These are phyloP conservation scores for Achaetomium macrosporum DNA, from an alignment of 2,329 filamentous ascomycete genomes.

Conservation along the genomic window DNA sequence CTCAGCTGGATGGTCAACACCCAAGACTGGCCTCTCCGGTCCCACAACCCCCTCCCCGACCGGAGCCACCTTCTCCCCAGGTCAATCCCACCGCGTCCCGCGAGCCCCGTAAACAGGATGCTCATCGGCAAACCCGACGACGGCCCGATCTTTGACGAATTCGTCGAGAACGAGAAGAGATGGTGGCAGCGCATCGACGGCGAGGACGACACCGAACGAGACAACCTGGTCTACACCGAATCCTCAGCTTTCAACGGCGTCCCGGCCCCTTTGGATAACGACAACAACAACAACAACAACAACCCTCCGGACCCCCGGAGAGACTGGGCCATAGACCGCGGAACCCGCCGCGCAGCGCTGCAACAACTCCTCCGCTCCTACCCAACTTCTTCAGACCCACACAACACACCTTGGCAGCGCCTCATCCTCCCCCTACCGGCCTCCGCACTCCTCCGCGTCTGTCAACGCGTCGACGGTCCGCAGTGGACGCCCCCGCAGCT, in stretches of 20 bases:
- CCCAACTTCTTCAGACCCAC: slow-evolving; percentile 34
- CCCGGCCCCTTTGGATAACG: too few species aligned
- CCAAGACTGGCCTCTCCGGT: slow-evolving; percentile 11
- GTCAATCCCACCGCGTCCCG: slow-evolving; percentile 22
- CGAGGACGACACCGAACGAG: not conserved
- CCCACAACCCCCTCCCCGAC: not conserved
- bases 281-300: not conserved
- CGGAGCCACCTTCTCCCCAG: slow-evolving; percentile 31
- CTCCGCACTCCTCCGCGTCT: slow-evolving; percentile 24
- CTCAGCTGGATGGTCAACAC: slow-evolving; percentile 19
- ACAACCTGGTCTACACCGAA: slow-evolving; percentile 33
- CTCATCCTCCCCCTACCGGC: slow-evolving; percentile 33
- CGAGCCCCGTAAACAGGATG: slow-evolving; percentile 32
- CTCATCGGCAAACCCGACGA: slow-evolving; percentile 41
- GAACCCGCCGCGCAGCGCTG: slow-evolving; percentile 40
- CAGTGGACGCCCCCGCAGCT: slow-evolving; percentile 22
- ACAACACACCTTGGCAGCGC: slow-evolving; percentile 34
- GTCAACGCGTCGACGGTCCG: slow-evolving; percentile 16
- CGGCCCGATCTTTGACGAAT: slow-evolving; percentile 16
- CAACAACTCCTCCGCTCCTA: slow-evolving; percentile 38
- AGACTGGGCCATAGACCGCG: slow-evolving; percentile 34
- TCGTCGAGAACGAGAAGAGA: slow-evolving; percentile 20
- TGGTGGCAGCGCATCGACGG: slow-evolving; percentile 10
- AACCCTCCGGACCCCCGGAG: slow-evolving; percentile 10
- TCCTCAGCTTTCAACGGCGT: slow-evolving; percentile 33